Evolutionary conservation across 805 yeast genomes (phyloP).

Genomic region (Spathaspora boniae): DNA sequence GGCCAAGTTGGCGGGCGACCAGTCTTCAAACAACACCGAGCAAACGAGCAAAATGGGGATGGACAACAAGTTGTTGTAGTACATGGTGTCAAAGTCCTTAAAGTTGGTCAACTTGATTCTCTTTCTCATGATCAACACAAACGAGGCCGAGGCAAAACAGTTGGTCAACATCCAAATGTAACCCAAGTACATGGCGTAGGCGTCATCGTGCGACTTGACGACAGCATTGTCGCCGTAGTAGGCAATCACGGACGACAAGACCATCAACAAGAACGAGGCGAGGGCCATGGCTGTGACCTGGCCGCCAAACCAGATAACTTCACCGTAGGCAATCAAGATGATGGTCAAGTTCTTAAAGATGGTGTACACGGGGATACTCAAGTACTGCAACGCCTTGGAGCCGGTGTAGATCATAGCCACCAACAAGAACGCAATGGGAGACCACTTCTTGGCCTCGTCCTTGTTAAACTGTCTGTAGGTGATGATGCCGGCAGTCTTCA

Average conservation of each 20-base stretch:
- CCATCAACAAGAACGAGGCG: conserved; percentile 87
- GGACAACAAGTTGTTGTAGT: conserved; percentile 91
- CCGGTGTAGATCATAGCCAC: conserved; percentile 95
- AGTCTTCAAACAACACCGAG: conserved; percentile 83
- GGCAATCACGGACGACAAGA: conserved; percentile 92
- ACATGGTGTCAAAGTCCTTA: conserved; percentile 97
- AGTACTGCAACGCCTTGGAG: conserved; percentile 88
- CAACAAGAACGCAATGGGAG: conserved; percentile 85
- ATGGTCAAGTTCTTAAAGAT: conserved; percentile 97
- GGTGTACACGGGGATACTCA: conserved; percentile 94
- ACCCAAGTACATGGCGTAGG: conserved; percentile 58
- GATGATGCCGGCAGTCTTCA: conserved; percentile 72
- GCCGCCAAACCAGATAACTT: conserved; percentile 96
- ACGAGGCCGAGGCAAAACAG: conserved; percentile 91
- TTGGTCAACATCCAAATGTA: conserved; percentile 96
- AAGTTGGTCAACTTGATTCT: conserved; percentile 96
- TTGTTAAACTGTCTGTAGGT: conserved; percentile 82
- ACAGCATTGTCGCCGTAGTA: conserved; percentile 74
- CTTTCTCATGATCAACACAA: conserved; percentile 93
- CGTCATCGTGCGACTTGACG: conserved; percentile 32
- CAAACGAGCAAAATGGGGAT: conserved; percentile 80
- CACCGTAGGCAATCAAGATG: conserved; percentile 96
- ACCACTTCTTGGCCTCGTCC: conserved; percentile 92
- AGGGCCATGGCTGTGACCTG: conserved; percentile 84
- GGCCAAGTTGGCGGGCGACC: conserved; percentile 78